These are phyloP conservation scores for Meripilus lineatus DNA, from an alignment of 1,284 basidiomycete genomes.

Conservation along the genomic window DNA sequence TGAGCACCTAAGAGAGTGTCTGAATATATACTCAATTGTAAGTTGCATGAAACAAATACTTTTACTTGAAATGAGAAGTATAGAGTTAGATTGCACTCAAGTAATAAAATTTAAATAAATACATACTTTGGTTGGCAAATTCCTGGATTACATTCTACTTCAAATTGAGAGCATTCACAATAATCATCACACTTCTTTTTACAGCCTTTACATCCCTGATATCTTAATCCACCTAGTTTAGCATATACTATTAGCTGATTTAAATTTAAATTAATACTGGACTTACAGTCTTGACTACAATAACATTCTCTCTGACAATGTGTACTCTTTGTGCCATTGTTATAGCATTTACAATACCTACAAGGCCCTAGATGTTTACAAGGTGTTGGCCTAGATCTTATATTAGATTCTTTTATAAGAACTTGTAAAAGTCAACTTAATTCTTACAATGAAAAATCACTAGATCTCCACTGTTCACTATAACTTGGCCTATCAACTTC, in stretches of 20 bases:
- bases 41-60: neutral
- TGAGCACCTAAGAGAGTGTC: neutral
- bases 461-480: neutral
- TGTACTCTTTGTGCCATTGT: conserved; percentile 24
- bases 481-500: neutral
- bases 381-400: conserved; percentile 25
- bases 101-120: conserved; percentile 3
- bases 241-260: neutral
- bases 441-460: neutral
- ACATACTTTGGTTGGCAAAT: neutral
- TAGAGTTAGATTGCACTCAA: neutral
- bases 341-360: conserved; percentile 23
- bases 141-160: neutral
- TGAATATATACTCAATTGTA: neutral
- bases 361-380: conserved; percentile 41
- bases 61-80: neutral
- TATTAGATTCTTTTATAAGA: neutral
- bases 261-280: neutral
- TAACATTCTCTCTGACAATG: conserved; percentile 20
- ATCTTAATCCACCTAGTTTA: conserved; percentile 31
- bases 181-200: conserved; percentile 36
- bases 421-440: neutral
- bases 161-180: conserved; percentile 21
- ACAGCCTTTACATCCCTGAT: conserved; percentile 31
- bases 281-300: conserved; percentile 28